Percentiles rank a stretch among this genome's conserved stretches.
These are phyloP conservation scores for Aspergillus sp. DNA, from an alignment of 2,329 filamentous ascomycete species.

Conservation along the genomic window DNA sequence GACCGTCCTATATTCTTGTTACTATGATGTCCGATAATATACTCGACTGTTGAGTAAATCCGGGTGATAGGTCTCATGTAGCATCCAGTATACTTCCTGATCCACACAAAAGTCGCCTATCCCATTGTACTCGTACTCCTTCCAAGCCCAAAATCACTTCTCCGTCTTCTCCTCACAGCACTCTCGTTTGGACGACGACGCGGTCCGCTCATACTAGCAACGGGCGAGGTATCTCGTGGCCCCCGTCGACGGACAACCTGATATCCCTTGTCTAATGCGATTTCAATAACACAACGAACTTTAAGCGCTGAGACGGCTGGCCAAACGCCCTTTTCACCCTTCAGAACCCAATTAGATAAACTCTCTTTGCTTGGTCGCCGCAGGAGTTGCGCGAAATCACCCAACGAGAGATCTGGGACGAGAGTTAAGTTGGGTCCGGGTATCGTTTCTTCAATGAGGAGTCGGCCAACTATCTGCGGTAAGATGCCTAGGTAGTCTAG, in stretches of 20 bases:
- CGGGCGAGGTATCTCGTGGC: constrained; percentile 21
- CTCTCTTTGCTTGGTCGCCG: constrained; percentile 71
- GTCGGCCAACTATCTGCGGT: constrained; percentile 61
- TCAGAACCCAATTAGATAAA: constrained; percentile 75
- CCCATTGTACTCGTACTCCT: constrained; percentile 7
- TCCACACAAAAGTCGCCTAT: background rate
- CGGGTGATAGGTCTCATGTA: background rate
- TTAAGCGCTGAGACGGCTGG: constrained; percentile 76
- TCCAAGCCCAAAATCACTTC: constrained; percentile 13
- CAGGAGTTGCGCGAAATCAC: constrained; percentile 71
- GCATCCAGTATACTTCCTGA: constrained; percentile 8
- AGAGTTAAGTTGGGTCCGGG: constrained; percentile 73
- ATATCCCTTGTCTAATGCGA: constrained; percentile 79
- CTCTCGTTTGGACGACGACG: constrained; percentile 24
- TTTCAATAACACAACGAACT: constrained; percentile 76
- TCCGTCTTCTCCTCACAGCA: constrained; percentile 17
- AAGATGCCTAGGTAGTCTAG: constrained; percentile 70
- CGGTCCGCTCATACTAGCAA: constrained; percentile 2
- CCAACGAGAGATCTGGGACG: constrained; percentile 67
- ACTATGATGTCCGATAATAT: background rate
- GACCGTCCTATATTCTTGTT: too few species aligned
- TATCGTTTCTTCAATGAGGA: constrained; percentile 75
- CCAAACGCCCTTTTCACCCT: constrained; percentile 85
- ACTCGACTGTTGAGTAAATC: background rate
- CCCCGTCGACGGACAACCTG: constrained; percentile 59